phyloP scores from a whole-genome alignment of 1,284 basidiomycete species.

The Ganoderma meredithae region DNA sequence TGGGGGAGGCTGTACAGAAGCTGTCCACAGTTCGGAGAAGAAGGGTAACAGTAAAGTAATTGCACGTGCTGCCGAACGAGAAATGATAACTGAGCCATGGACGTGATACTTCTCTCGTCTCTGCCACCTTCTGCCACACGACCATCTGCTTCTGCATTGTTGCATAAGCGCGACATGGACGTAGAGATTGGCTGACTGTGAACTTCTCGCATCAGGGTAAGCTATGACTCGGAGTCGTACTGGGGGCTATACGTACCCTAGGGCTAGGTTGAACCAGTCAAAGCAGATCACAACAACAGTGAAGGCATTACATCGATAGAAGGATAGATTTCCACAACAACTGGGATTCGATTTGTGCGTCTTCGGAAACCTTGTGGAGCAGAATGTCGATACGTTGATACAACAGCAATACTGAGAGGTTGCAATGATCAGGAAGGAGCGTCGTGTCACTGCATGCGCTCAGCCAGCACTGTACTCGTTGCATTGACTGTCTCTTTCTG shows the following conservation, averaged over 20 bases:
- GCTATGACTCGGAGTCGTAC: not conserved
- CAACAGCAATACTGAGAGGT: not conserved
- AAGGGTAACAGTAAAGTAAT: not conserved
- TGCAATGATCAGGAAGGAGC: not conserved
- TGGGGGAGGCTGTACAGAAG: constrained; percentile 2
- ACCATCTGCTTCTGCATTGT: not conserved
- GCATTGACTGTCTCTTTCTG: not conserved
- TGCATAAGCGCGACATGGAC: not conserved
- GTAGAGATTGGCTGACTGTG: not conserved
- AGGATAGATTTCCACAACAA: not conserved
- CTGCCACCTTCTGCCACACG: not conserved
- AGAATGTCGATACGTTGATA: not conserved
- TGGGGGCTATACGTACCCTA: not conserved
- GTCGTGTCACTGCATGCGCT: not conserved
- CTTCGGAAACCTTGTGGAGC: not conserved
- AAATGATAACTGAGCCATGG: not conserved
- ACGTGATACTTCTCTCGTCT: not conserved
- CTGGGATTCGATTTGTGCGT: not conserved
- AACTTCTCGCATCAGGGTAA: not conserved
- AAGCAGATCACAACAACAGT: not conserved
- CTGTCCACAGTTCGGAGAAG: not conserved
- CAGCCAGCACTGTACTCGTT: not conserved
- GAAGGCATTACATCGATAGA: not conserved
- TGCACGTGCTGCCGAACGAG: too few relatives aligned
- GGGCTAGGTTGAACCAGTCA: not conserved